Conservation (phyloP, 306 rosid genomes). For the Glycine soja region DNA sequence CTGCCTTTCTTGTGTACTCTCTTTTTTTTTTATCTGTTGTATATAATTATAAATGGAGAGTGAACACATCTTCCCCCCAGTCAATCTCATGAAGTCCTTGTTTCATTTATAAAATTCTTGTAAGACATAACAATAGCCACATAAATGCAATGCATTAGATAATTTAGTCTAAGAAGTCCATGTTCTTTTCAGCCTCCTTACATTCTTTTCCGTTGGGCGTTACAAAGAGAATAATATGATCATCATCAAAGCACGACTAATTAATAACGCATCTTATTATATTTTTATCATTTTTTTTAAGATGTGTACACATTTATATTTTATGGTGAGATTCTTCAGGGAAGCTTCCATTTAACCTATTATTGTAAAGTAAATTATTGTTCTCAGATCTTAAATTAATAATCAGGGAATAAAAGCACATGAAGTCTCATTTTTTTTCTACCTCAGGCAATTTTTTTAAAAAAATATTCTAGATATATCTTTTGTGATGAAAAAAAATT, state of each 20-base stretch:
- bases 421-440: constrained; percentile 21
- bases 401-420: constrained; percentile 53
- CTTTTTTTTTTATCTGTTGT: neutral
- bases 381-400: constrained; percentile 36
- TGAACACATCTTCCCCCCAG: constrained; percentile 43
- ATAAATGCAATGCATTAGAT: constrained; percentile 40
- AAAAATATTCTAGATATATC: constrained; percentile 6
- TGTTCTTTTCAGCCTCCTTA: constrained; percentile 52
- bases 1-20: neutral
- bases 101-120: constrained; percentile 55
- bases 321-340: constrained; percentile 38
- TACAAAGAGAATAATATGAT: constrained; percentile 49
- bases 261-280: constrained; percentile 37
- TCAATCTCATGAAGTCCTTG: constrained; percentile 55
- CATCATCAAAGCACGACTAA: constrained; percentile 50
- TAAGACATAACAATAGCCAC: constrained; percentile 49
- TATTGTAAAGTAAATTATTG: constrained; percentile 33
- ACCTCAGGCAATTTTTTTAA: neutral
- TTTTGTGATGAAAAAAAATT: no score
- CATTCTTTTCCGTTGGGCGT: constrained; percentile 54
- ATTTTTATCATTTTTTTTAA: neutral
- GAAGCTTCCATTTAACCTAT: constrained; percentile 54
- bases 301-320: constrained; percentile 22
- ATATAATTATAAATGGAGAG: constrained; percentile 24
- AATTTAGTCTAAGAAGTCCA: constrained; percentile 43